A percentile compares a stretch with the other conserved stretches of the same genome.
phyloP scores from a whole-genome alignment of 805 yeast genomes.

The Teunomyces pallodes region DNA sequence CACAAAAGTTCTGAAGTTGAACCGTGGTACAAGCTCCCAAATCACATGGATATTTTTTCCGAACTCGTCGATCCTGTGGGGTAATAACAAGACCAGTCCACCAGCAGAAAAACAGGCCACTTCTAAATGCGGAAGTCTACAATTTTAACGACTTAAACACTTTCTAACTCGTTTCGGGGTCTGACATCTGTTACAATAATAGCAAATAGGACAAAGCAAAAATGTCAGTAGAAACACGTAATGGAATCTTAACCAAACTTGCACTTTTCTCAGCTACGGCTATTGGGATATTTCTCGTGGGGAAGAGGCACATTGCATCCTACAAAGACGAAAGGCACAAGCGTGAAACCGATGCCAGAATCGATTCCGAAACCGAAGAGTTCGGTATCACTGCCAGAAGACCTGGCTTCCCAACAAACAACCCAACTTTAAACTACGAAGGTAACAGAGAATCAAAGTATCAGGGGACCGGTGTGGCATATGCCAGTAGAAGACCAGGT shows the following conservation, averaged over 20 bases:
- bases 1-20: background rate
- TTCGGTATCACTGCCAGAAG: constrained; percentile 33
- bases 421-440: constrained; percentile 30
- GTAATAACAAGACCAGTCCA: background rate
- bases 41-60: background rate
- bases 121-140: background rate
- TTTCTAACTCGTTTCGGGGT: background rate
- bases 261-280: constrained; percentile 32
- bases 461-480: constrained; percentile 67
- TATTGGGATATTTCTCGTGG: constrained; percentile 28
- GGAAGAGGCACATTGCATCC: constrained; percentile 34
- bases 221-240: constrained; percentile 34
- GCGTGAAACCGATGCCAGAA: constrained; percentile 34
- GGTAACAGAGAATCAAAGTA: constrained; percentile 56
- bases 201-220: too few relatives aligned
- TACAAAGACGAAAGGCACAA: constrained; percentile 35
- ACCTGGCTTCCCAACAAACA: constrained; percentile 54
- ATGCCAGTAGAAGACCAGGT: constrained; percentile 55
- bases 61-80: background rate
- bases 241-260: constrained; percentile 33
- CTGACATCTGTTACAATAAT: background rate
- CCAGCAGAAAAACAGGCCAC: background rate
- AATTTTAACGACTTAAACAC: background rate
- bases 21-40: constrained; percentile 9
- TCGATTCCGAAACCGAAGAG: constrained; percentile 28